These are phyloP conservation scores for Epicoccum sorghinum DNA, from an alignment of 2,329 filamentous ascomycete genomes.

Conservation along the genomic window DNA sequence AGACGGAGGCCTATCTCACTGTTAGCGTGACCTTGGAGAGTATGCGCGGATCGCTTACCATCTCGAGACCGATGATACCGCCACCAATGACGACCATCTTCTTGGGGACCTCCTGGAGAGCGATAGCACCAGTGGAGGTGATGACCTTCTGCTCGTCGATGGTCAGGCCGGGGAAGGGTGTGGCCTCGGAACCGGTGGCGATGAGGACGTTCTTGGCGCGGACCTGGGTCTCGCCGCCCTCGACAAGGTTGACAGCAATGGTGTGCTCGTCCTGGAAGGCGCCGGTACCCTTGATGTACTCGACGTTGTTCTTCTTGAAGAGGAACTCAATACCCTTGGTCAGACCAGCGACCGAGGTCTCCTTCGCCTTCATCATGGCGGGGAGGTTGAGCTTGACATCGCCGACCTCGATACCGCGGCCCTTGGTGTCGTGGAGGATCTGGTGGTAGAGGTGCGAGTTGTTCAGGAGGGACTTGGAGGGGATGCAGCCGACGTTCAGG, in stretches of 20 bases:
- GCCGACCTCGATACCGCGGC: constrained; percentile 94
- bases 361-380: constrained; percentile 99
- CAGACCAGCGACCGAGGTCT: constrained; percentile 82
- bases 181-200: constrained; percentile 92
- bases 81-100: constrained; percentile 97
- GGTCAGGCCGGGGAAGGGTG: constrained; percentile 92
- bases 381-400: constrained; percentile 95
- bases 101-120: constrained; percentile 88
- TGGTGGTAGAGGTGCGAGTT: constrained; percentile 99
- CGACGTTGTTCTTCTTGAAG: constrained; percentile 98
- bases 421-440: constrained; percentile 95
- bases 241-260: constrained; percentile 85
- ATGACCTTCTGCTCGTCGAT: constrained; percentile 98
- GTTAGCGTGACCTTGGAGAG: neutral
- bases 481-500: constrained; percentile 98
- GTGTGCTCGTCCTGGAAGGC: constrained; percentile 89
- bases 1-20: constrained; percentile 73
- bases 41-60: constrained; percentile 62
- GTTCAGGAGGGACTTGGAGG: constrained; percentile 98
- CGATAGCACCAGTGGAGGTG: constrained; percentile 92
- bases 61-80: constrained; percentile 98
- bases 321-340: constrained; percentile 98
- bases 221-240: constrained; percentile 87
- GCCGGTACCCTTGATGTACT: constrained; percentile 94
- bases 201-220: constrained; percentile 97